Evolutionary conservation across 2,329 filamentous ascomycete genomes (phyloP), one percentile per base, ranked within the genome.

Genomic region (Nannizziopsis barbatae): DNA sequence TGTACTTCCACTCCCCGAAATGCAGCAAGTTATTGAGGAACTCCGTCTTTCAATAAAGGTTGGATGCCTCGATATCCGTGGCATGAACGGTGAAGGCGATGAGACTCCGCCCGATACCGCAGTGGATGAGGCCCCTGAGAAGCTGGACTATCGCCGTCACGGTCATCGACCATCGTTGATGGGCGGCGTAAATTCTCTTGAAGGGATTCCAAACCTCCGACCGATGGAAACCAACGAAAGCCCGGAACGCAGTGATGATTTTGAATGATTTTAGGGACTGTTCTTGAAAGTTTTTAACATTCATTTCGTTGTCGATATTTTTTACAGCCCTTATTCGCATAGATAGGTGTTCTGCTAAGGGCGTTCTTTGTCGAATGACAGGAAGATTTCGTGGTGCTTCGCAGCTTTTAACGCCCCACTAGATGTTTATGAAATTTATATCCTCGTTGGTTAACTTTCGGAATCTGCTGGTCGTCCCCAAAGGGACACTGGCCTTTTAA

Each of bases 141-240:
- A 75, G 15, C 65, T 82, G 17, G 74, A 76, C 43, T 49, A 45
- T 30, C 51, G 50, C 10, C 69, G 68, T 46, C 73, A 76, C 56
- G 69, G 68, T 47, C 73, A 76, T 56, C 71, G 79, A 50, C 71
- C 72, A 50, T 83, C 80, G 54, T 62, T 77, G 30, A 71, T 77
- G 42, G 72, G 68, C 30, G 64, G 65, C 42, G 64, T 65, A 41
- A 68, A 63, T 11, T 68, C 69, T 42, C 64, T 80, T 37, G 78
- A 79, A 60, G 74, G 72, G 20, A 74, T 74, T 27, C 73, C 74
- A 30, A 72, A 74, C 51, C 57, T 62, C 12, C 55, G 56, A n/a
- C 61, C 62, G 44, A 56, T 61, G 35, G 51, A 58, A 38, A 57
- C 58, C 42, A 63, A 70, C 49, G 58, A 61, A 49, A 58, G 64